phyloP scores from a whole-genome alignment of 768 basidiomycete genomes.

The Megacollybia marginata region DNA sequence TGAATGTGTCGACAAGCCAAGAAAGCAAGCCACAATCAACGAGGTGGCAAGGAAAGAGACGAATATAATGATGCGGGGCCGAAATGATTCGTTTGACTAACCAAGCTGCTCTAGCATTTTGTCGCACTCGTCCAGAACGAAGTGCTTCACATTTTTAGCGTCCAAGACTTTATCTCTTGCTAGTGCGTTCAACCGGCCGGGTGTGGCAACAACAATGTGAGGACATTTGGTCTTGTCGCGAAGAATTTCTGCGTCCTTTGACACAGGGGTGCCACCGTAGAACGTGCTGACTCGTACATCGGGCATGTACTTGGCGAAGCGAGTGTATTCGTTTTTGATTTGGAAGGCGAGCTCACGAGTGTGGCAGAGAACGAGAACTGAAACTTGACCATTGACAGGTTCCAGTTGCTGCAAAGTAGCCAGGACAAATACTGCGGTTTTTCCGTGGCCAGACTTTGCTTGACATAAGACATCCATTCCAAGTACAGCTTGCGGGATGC shows the following conservation, averaged over 20 bases:
- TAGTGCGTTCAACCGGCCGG: constrained; percentile 94
- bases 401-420: constrained; percentile 98
- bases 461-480: constrained; percentile 99
- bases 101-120: constrained; percentile 99
- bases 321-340: constrained; percentile 99
- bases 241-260: constrained; percentile 88
- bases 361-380: constrained; percentile 96
- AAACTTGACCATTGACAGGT: constrained; percentile 96
- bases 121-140: constrained; percentile 99
- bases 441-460: constrained; percentile 97
- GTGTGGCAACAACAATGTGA: constrained; percentile 97
- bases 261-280: constrained; percentile 93
- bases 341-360: constrained; percentile 99
- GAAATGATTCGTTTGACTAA: constrained; percentile 89
- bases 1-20: constrained; percentile 25
- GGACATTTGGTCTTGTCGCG: constrained; percentile 97
- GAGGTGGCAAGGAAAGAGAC: constrained; percentile 44
- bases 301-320: constrained; percentile 99
- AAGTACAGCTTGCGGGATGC: constrained; percentile 97
- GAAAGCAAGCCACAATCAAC: constrained; percentile 29
- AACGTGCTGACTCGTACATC: constrained; percentile 96
- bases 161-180: constrained; percentile 93
- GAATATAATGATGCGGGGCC: constrained; percentile 45
- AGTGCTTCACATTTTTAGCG: constrained; percentile 96
- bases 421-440: constrained; percentile 98